Percentiles rank a stretch among this genome's conserved stretches.
These are phyloP conservation scores for Knoxia roxburghii DNA, from an alignment of 257 asterid genomes.

Conservation along the genomic window DNA sequence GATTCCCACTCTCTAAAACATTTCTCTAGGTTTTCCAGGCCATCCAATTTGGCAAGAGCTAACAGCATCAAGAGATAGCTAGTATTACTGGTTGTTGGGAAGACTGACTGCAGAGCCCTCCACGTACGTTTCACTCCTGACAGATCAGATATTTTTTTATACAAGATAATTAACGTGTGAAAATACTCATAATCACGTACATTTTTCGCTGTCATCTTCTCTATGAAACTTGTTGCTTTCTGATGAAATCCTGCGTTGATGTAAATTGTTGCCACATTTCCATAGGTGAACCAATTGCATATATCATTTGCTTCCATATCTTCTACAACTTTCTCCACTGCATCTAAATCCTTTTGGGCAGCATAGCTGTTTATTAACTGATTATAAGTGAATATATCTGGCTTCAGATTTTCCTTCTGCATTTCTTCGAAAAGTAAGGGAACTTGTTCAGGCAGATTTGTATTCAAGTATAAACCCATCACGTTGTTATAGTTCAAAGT, in stretches of 20 bases:
- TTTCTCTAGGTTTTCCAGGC: conserved; percentile 44
- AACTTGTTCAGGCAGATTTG: conserved; percentile 41
- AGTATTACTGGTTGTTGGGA: conserved; percentile 16
- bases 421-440: conserved; percentile 47
- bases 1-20: conserved; percentile 60
- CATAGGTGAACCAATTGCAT: conserved; percentile 46
- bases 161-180: conserved; percentile 42
- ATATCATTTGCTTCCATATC: conserved; percentile 47
- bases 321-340: conserved; percentile 50
- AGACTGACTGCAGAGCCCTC: conserved; percentile 20
- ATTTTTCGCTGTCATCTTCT: conserved; percentile 40
- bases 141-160: conserved; percentile 42
- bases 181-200: conserved; percentile 20
- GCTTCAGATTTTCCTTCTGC: conserved; percentile 46
- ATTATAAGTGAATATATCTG: conserved; percentile 48
- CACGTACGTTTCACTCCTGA: conserved; percentile 45
- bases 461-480: conserved; percentile 37
- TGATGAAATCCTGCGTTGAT: conserved; percentile 40
- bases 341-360: conserved; percentile 37
- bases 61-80: conserved; percentile 27
- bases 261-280: conserved; percentile 56
- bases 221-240: conserved; percentile 41
- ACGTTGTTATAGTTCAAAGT: conserved; percentile 58
- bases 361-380: conserved; percentile 53
- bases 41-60: conserved; percentile 38